phyloP scores from a whole-genome alignment of 2,329 filamentous ascomycete species.

The Fusarium nematophilum region DNA sequence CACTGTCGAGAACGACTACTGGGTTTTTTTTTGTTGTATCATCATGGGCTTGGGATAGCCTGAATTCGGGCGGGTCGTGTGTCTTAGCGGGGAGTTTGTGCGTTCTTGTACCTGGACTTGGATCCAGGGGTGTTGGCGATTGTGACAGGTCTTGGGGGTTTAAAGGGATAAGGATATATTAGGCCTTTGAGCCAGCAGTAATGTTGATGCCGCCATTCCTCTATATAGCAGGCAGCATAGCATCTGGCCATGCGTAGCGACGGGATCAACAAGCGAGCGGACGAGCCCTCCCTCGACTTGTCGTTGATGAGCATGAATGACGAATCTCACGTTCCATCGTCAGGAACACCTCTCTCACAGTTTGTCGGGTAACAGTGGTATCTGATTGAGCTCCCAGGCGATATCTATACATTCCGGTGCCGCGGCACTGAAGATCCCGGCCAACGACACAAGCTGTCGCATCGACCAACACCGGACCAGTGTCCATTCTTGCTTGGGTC shows the following conservation, averaged over 20 bases:
- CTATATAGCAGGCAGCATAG: constrained; percentile 1
- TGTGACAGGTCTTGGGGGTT: background rate
- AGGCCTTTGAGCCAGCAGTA: background rate
- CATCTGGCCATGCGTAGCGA: too few species aligned
- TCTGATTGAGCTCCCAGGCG: constrained; percentile 15
- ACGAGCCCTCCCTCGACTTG: background rate
- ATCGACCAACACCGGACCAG: background rate
- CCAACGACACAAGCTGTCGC: background rate
- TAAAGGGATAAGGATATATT: background rate
- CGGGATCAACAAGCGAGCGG: background rate
- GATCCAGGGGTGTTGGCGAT: background rate
- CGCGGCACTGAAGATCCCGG: background rate
- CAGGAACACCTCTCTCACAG: background rate
- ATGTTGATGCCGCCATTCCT: constrained; percentile 3
- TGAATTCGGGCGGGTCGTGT: constrained; percentile 25
- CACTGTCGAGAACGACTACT: background rate
- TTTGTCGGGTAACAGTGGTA: constrained; percentile 12
- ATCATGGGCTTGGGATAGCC: constrained; percentile 23
- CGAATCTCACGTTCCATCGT: background rate
- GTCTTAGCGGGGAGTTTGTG: constrained; percentile 3
- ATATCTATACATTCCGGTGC: constrained; percentile 18
- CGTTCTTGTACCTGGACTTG: background rate
- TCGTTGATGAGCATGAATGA: background rate
- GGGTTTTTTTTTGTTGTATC: constrained; percentile 10
- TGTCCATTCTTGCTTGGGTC: constrained; percentile 14